Percentiles rank a stretch among this genome's conserved stretches.
These are phyloP conservation scores for Parafenestella ontariensis DNA, from an alignment of 2,329 filamentous ascomycete species.

Conservation along the genomic window DNA sequence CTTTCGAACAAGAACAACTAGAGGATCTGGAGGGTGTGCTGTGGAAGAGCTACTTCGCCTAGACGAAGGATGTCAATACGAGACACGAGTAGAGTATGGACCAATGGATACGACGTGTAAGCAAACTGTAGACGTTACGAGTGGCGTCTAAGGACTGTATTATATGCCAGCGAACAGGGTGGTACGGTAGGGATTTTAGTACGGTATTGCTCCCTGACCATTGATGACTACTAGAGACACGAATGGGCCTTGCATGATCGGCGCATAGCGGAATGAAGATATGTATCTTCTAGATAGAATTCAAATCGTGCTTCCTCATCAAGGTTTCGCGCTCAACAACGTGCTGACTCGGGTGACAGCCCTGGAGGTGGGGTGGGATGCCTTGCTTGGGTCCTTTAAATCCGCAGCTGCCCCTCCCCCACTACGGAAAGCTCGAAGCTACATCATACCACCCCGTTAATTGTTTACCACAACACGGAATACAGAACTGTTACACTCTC, in stretches of 20 bases:
- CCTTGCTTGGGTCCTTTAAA: conserved; percentile 6
- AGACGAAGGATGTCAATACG: conserved; percentile 9
- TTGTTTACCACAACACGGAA: neutral
- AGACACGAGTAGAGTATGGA: neutral
- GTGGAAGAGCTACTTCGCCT: conserved; percentile 99
- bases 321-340: neutral
- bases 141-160: conserved; percentile 6
- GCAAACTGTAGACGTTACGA: neutral
- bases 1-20: conserved; percentile 88
- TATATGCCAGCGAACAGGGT: conserved; percentile 10
- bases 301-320: neutral
- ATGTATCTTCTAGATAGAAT: conserved; percentile 3
- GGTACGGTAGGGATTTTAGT: neutral
- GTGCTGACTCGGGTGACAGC: conserved; percentile 18
- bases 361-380: too few species aligned
- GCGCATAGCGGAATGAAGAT: conserved; percentile 4
- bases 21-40: conserved; percentile 95
- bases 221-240: neutral
- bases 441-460: neutral
- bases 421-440: conserved; percentile 15
- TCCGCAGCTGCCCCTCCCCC: conserved; percentile 27
- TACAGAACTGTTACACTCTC: neutral
- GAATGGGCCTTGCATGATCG: conserved; percentile 7
- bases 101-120: neutral
- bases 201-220: neutral